These are phyloP conservation scores for Phytopythium chamaehyphon DNA, from an alignment of 352 stramenopile species.

Conservation along the genomic window DNA sequence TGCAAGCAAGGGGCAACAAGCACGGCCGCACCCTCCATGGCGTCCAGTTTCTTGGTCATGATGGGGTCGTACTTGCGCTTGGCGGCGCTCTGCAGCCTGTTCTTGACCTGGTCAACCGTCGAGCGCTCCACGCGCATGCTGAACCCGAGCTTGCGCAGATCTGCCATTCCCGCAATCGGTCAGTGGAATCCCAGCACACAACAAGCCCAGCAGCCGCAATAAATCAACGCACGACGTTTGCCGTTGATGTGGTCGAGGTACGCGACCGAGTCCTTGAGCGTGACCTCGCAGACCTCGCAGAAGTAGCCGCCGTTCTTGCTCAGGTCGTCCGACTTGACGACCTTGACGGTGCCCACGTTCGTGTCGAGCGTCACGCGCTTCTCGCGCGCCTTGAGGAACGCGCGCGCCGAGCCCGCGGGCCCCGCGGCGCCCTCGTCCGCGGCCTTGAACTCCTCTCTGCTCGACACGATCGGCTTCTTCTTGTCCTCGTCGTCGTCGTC, in stretches of 20 bases:
- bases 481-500: conserved; percentile 46
- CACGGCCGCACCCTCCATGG: conserved; percentile 50
- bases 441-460: conserved; percentile 74
- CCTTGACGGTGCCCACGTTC: conserved; percentile 79
- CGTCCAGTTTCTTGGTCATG: conserved; percentile 77
- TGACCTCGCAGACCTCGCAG: conserved; percentile 91
- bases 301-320: conserved; percentile 85
- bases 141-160: conserved; percentile 87
- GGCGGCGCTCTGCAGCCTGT: conserved; percentile 66
- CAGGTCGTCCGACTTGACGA: conserved; percentile 84
- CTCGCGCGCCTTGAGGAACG: conserved; percentile 74
- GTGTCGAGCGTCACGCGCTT: conserved; percentile 79
- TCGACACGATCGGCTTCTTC: conserved; percentile 68
- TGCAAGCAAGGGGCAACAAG: too few species aligned
- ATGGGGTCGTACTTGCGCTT: conserved; percentile 85
- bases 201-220: background rate
- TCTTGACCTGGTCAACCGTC: conserved; percentile 86
- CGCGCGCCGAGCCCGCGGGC: conserved; percentile 54
- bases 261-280: conserved; percentile 90
- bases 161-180: conserved; percentile 25
- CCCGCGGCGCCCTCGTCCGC: conserved; percentile 61
- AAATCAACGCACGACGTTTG: conserved; percentile 82
- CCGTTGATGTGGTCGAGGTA: conserved; percentile 96
- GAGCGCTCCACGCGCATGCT: conserved; percentile 91
- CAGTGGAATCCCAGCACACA: background rate